Base-by-base conservation (phyloP, 208 protist species). In the Trypanosoma cruzi region DNA sequence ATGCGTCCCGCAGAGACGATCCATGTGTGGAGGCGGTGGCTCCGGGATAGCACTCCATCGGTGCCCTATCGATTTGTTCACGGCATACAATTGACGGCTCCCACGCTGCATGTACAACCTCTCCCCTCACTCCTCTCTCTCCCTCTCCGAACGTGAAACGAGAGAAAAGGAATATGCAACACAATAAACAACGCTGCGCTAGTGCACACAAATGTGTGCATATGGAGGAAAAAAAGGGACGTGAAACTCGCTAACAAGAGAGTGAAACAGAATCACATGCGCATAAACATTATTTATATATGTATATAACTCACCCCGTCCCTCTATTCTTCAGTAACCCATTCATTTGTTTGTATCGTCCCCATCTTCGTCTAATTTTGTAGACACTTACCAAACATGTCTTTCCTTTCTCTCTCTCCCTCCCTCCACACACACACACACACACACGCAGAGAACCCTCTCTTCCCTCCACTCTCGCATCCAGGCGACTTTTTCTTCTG, bases 1-100 rank as follows among this genome's bases (percentile, higher is more conserved):
- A 53, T 90, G 88, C 1, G 77, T 80, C 37, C 88, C 88, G 57
- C 84, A 90, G 20, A 93, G 75, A n/a, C 88, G 84, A 61, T 93
- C 85, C 24, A 75, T 68, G 60, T 80, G 54, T 2, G 64, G 64
- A 16, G 88, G 84, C n/a, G 88, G 88, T n/a, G 88, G 85, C 36
- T 85, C 83, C 0, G 88, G 84, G 50, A 90, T 90, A 4, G 84
- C 71, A 40, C 68, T 84, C 88, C 88, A 93, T 31, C 88, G 84
- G 36, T 81, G 73, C 6, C 88, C 88, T 28, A 68, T 54, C 13
- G 82, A 80, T 29, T 81, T 88, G 69, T 93, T 93, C 56, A 80
- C 71, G 8, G 80, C 77, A n/a, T 69, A 54, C 7, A 83, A 68
- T 20, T 49, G 29, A 18, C 44, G 61, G 14, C 71, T 81, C 20